Base-by-base conservation (phyloP, 2,329 filamentous ascomycete genomes). In the Pseudogymnoascus pannorum region DNA sequence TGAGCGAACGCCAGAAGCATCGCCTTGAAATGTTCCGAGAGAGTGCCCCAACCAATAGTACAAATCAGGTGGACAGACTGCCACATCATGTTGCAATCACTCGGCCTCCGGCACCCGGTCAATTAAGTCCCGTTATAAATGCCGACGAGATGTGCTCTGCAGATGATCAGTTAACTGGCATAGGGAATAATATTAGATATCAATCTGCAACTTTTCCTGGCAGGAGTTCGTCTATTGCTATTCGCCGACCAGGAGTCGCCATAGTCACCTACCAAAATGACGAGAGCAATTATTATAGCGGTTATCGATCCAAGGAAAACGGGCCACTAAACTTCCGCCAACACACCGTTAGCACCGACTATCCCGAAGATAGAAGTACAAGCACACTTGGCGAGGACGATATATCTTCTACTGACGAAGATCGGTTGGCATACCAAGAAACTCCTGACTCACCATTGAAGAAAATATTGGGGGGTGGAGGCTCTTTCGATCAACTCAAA, bases 21-120 rank as follows among this genome's bases (percentile, higher is more conserved):
- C 57, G 57, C 24, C 57, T 58, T 40, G 57, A 58, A 58, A 33
- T 12, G 5, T 54, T 54, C 48, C 48, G 48, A 33, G 26, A 54
- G 48, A 31, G 9, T 54, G 48, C 26, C 48, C 16, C 48, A 54
- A 18, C 26, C 48, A 54, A 54, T 54, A 26, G 26, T 31, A 20
- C 11, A 26, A 20, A 26, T 33, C 48, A 33, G 26, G 48, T 54
- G 26, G 16, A 7, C 4, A 54, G 24, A 18, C 24, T 54, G 26
- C 48, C 48, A 54, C 48, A 54, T 14, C 48, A 54, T 54, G 48
- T 54, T 12, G 48, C 26, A 54, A 54, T 54, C n/a, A 33, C 48
- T 54, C 48, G 48, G 26, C 24, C 48, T 31, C n/a, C 26, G 26
- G 48, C 48, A 29, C 26, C 16, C 26, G 26, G 26, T 2, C 48